Evolutionary conservation across 495 filamentous ascomycete species (phyloP).

Genomic region (Podospora tetraspora): DNA sequence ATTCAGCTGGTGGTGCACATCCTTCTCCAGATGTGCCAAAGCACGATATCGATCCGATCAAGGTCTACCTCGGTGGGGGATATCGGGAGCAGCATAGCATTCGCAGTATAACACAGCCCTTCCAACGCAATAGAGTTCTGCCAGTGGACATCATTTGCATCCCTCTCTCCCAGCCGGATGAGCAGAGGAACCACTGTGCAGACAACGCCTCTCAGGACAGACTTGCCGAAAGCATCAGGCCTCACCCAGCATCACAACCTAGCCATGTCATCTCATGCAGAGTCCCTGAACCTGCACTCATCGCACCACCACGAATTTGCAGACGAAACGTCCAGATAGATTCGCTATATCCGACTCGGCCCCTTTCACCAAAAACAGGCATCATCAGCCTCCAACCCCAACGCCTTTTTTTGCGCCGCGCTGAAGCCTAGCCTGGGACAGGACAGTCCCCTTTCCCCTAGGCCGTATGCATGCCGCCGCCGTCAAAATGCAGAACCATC

Average conservation of each 20-base stretch:
- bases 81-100: not conserved
- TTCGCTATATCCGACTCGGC: constrained; percentile 2
- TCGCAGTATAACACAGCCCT: not conserved
- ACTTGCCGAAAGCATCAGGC: not conserved
- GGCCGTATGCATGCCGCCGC: not conserved
- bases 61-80: no score
- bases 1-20: not conserved
- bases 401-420: constrained; percentile 11
- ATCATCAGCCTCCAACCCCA: constrained; percentile 23
- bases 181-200: not conserved
- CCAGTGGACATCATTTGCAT: not conserved
- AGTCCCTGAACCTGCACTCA: not conserved
- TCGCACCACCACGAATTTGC: not conserved
- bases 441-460: not conserved
- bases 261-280: not conserved
- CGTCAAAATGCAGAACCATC: not conserved
- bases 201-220: not conserved
- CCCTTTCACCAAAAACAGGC: not conserved
- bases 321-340: not conserved
- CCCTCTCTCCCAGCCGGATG: not conserved
- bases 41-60: not conserved
- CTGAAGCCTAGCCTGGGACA: constrained; percentile 14
- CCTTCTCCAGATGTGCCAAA: not conserved
- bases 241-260: not conserved
- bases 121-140: not conserved